Base-by-base conservation (phyloP, 805 yeast genomes). In the Pichia ethanolica region DNA sequence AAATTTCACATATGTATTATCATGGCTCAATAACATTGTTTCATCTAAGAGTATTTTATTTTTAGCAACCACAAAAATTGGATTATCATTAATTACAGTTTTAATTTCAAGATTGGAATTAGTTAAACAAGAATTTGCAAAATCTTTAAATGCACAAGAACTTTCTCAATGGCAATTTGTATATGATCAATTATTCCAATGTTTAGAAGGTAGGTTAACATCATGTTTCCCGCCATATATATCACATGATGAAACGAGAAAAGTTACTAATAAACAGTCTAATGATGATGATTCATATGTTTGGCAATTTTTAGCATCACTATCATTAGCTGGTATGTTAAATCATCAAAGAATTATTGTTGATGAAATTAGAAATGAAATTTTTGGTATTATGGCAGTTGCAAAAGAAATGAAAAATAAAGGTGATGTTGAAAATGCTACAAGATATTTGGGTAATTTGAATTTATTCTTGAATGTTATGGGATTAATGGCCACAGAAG, bases 271-370 rank as follows among this genome's bases (percentile, higher is more conserved):
- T 38, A 71, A 71, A 47, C 54, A 53, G 26, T 54, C 62, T 10
- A 41, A 42, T n/a, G 65, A 55, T n/a, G 91, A 85, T 60, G 89
- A 83, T 56, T 79, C 89, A 36, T 89, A 90, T 61, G 89, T 89
- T 45, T 91, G 99, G 99, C 97, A 91, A 70, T 90, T 91, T 63
- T 77, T 91, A 66, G 99, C 99, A 26, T 85, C 96, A 12, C 75
- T 91, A 53, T 91, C 98, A 0, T 72, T 91, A 54, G 91, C 96
- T 53, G 96, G 97, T 55, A 83, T 86, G 63, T 71, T 87, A 58
- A 84, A 84, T 59, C 97, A 90, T 63, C 97, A 91, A 75, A 79
- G 97, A 71, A 81, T 88, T 53, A 86, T 91, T 59, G 96, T 91
- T 40, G 97, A 89, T 66, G 97, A 89, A 64, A 89, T 89, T 30